A percentile compares a stretch with the other conserved stretches of the same genome.
Conservation (phyloP, 2,329 filamentous ascomycete species). For the Talaromyces islandicus region DNA sequence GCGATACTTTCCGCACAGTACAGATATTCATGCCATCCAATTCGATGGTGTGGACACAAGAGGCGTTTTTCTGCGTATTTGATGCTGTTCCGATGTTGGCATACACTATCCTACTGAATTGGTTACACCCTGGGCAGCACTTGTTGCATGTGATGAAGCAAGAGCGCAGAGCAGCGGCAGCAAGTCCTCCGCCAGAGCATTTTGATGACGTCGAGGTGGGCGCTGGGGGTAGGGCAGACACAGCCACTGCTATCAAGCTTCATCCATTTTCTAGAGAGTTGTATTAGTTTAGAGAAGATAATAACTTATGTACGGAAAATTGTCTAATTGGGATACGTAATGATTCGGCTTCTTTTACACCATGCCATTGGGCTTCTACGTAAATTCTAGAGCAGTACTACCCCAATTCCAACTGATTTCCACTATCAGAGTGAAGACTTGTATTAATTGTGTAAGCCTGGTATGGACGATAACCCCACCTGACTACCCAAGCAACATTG, state of each 20-base stretch:
- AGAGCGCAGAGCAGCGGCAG: background rate
- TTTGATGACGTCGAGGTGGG: background rate
- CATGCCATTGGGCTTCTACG: background rate
- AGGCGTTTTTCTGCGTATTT: slow-evolving; percentile 14
- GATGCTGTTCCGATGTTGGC: slow-evolving; percentile 8
- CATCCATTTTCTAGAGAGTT: background rate
- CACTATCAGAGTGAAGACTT: background rate
- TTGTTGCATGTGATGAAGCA: background rate
- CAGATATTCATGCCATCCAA: slow-evolving; percentile 12
- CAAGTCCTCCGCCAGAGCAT: background rate
- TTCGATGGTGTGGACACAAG: slow-evolving; percentile 8
- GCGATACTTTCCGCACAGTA: slow-evolving; percentile 5
- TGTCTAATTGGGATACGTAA: background rate
- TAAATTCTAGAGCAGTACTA: too few species aligned
- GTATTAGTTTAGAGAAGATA: background rate
- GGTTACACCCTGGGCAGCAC: background rate
- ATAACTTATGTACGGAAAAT: background rate
- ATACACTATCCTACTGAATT: slow-evolving; percentile 2
- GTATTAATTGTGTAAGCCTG: background rate
- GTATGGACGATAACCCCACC: background rate
- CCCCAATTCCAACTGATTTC: background rate
- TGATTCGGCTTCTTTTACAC: background rate
- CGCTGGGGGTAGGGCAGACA: background rate
- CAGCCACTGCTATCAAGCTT: background rate
- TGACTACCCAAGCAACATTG: background rate